phyloP scores from a whole-genome alignment of 75 land plant genomes.

The Azolla pinnata region DNA sequence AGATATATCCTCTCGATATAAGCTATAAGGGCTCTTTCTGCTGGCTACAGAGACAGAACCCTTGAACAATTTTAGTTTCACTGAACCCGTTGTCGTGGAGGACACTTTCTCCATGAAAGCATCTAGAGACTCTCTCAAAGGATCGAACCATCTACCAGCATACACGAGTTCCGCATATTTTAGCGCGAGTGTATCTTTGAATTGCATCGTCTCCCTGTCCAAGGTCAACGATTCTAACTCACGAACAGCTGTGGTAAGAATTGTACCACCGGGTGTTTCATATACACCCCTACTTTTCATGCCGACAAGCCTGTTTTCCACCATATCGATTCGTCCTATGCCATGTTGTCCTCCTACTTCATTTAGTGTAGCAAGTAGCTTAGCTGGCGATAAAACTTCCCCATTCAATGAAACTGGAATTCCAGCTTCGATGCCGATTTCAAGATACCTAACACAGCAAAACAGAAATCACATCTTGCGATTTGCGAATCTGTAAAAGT shows the following conservation, averaged over 20 bases:
- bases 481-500: not conserved
- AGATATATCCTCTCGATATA: conserved; percentile 91
- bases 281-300: conserved; percentile 98
- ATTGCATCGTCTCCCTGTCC: conserved; percentile 84
- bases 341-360: conserved; percentile 86
- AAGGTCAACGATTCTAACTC: conserved; percentile 89
- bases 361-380: conserved; percentile 61
- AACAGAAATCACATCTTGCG: not conserved
- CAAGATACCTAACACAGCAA: conserved; percentile 45
- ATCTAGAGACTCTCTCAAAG: conserved; percentile 83
- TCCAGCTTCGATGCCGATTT: conserved; percentile 72
- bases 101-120: conserved; percentile 90
- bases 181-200: conserved; percentile 67
- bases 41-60: conserved; percentile 67
- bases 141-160: conserved; percentile 98
- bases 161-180: conserved; percentile 97
- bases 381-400: conserved; percentile 68
- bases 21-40: conserved; percentile 63
- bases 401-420: conserved; percentile 79
- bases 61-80: conserved; percentile 76
- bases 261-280: conserved; percentile 98
- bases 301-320: conserved; percentile 93
- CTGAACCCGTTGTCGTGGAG: conserved; percentile 67
- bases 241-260: conserved; percentile 60
- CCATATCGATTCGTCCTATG: conserved; percentile 95